A percentile compares a stretch with the other conserved stretches of the same genome.
These are phyloP conservation scores for Arthrobotrys entomopaga DNA, from an alignment of 2,329 filamentous ascomycete species.

Conservation along the genomic window DNA sequence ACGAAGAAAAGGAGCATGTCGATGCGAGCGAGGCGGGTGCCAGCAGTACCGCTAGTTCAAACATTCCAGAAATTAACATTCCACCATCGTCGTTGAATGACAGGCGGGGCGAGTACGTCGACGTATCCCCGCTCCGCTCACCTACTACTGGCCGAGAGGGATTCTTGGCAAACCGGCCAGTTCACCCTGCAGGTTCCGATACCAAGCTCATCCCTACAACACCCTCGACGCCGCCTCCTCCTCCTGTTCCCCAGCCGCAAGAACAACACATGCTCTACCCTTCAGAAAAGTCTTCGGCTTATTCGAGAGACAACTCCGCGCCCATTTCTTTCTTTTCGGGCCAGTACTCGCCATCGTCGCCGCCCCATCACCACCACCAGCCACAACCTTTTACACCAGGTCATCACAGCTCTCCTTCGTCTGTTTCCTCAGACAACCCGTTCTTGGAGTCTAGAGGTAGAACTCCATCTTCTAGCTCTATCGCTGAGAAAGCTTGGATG, in stretches of 20 bases:
- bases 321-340: constrained; percentile 47
- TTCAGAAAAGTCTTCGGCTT: constrained; percentile 40
- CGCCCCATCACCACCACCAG: constrained; percentile 17
- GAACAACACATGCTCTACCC: constrained; percentile 38
- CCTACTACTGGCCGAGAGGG: constrained; percentile 52
- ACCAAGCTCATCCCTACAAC: constrained; percentile 55
- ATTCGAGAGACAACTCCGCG: constrained; percentile 33
- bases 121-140: constrained; percentile 48
- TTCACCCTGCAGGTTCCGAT: constrained; percentile 56
- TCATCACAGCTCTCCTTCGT: constrained; percentile 38
- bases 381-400: constrained; percentile 39
- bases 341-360: constrained; percentile 31
- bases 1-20: constrained; percentile 55
- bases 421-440: constrained; percentile 42
- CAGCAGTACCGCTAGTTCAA: constrained; percentile 32
- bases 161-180: constrained; percentile 54
- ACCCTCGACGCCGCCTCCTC: constrained; percentile 31
- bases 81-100: constrained; percentile 37
- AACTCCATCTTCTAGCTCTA: constrained; percentile 63
- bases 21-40: constrained; percentile 38
- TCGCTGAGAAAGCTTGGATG: constrained; percentile 85
- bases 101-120: constrained; percentile 47
- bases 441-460: constrained; percentile 51
- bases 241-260: constrained; percentile 2
- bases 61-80: constrained; percentile 56